Evolutionary conservation across 148 eudicot genomes (phyloP).

Genomic region (Rhododendron simsii): DNA sequence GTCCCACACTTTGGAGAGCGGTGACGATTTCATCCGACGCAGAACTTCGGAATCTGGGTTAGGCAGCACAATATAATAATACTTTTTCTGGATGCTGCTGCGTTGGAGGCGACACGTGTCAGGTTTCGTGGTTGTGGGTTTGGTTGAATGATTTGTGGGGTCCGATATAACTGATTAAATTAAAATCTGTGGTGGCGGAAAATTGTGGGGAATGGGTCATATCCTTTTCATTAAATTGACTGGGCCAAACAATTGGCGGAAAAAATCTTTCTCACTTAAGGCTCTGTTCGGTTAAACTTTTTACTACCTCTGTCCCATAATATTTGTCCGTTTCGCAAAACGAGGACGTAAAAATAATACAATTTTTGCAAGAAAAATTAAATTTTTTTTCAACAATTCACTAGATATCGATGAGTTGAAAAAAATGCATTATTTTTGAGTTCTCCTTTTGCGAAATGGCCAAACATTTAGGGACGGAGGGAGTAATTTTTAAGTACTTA

Average conservation of each 20-base stretch:
- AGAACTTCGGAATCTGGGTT: background rate
- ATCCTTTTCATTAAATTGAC: background rate
- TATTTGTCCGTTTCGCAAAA: too few species aligned
- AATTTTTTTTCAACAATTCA: too few species aligned
- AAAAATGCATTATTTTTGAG: too few species aligned
- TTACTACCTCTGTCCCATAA: too few species aligned
- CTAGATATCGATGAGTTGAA: too few species aligned
- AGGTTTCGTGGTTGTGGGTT: background rate
- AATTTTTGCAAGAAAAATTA: too few species aligned
- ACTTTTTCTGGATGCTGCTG: background rate
- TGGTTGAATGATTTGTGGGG: background rate
- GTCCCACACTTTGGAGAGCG: background rate
- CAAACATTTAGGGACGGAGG: too few species aligned
- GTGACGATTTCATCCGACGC: background rate
- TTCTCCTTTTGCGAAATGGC: too few species aligned
- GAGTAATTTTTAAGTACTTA: too few species aligned
- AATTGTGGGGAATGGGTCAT: background rate
- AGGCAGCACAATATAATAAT: background rate
- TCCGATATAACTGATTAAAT: background rate
- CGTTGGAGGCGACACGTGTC: background rate
- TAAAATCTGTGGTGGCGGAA: background rate
- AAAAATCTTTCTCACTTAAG: too few species aligned
- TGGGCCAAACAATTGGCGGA: background rate
- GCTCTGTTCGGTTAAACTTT: rapidly evolving
- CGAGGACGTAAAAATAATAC: too few species aligned